Conservation (phyloP, 441 rosid species). For the Pelargonium citronellum region DNA sequence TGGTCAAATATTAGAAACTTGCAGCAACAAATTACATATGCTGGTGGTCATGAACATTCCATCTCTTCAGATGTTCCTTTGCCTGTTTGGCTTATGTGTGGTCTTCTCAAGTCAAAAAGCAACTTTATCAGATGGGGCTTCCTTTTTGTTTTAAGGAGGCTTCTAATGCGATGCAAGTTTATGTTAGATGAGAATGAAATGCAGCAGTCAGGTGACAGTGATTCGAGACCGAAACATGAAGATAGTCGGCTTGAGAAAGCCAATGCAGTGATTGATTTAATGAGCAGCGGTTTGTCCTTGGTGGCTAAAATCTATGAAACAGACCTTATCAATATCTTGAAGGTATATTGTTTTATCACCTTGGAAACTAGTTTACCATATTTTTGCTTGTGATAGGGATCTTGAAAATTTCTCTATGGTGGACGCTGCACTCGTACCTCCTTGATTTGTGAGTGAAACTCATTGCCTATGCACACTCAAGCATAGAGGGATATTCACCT, state of each 20-base stretch:
- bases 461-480: too few relatives aligned
- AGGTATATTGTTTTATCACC: constrained; percentile 46
- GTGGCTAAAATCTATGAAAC: constrained; percentile 86
- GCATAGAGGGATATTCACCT: too few relatives aligned
- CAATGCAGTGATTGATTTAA: constrained; percentile 82
- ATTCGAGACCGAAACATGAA: constrained; percentile 34
- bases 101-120: constrained; percentile 85
- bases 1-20: constrained; percentile 67
- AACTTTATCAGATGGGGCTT: constrained; percentile 79
- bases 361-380: constrained; percentile 1
- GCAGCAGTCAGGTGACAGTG: constrained; percentile 42
- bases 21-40: constrained; percentile 57
- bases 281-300: constrained; percentile 89
- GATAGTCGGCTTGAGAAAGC: constrained; percentile 83
- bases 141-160: constrained; percentile 74
- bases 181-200: constrained; percentile 81
- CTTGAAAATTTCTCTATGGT: too few relatives aligned
- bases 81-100: constrained; percentile 79
- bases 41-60: constrained; percentile 59
- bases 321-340: constrained; percentile 81
- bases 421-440: too few relatives aligned
- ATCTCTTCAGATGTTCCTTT: constrained; percentile 69
- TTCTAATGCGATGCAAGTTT: constrained; percentile 92
- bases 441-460: too few relatives aligned
- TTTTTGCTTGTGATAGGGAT: too few relatives aligned